Base-by-base conservation (phyloP, 495 filamentous ascomycete species). In the Penicillium silybi region DNA sequence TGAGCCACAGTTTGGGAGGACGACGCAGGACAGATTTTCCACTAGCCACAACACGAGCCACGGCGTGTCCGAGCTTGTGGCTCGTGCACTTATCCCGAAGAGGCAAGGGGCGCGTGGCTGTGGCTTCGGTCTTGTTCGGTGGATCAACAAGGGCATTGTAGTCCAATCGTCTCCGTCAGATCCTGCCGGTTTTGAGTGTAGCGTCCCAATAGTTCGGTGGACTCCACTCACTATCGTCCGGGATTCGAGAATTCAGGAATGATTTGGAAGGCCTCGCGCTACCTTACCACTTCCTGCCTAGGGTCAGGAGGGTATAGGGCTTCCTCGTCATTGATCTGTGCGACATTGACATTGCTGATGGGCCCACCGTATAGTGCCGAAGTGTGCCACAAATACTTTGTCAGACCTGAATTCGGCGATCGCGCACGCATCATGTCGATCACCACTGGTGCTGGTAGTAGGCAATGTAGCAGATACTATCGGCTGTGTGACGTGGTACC, bases 91-190 rank as follows among this genome's bases (percentile, higher is more conserved):
- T 57, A 25, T 44, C 53, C 48, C 22, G 19, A 53, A 56, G 39
- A 45, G 46, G 58, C 41, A 59, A 63, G 51, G 59, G 42, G 23
- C 11, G 15, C 57, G 62, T 63, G 63, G 63, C 56, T 60, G 61
- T 62, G 61, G 46, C 46, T 46, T 35, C 32, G 20, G 39, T 9
- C 2, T 43, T 26, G 20, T 40, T 32, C 32, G 50, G 38, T 44
- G 46, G 46, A 41, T 8, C 22, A 13, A 51, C 46, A 44, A 55
- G 44, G 29, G 13, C 29, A 45, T 55, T 56, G 27, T 50, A 18
- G 29, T 20, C 53, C 51, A 54, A 51, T 35, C 44, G 25, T 16
- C 10, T 32, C 37, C 10, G 11, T 58, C 51, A 16, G 39, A 53
- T 53, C 50, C 13, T 32, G 20, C 11, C 29, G 40, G 22, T 9